phyloP scores from a whole-genome alignment of 2,329 filamentous ascomycete species.

The Fusarium cyanostomum region DNA sequence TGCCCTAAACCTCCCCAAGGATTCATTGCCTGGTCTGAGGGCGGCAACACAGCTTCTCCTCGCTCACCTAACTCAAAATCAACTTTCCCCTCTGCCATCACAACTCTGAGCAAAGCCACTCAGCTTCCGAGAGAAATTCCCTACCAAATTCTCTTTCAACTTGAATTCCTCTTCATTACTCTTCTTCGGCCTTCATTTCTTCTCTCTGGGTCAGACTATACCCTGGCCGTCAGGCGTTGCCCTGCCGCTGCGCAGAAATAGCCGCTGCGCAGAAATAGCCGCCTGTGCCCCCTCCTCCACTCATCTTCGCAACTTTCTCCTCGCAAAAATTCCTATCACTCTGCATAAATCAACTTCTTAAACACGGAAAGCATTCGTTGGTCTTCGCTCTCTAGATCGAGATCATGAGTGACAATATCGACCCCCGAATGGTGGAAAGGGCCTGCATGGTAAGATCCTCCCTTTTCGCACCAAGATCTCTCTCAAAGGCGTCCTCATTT shows the following conservation, averaged over 20 bases:
- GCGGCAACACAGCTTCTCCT: neutral
- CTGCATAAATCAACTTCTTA: neutral
- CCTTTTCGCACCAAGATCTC: neutral
- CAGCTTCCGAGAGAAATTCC: neutral
- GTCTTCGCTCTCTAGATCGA: neutral
- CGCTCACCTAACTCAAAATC: neutral
- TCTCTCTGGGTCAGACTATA: neutral
- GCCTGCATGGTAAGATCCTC: constrained; percentile 34
- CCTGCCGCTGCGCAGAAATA: neutral
- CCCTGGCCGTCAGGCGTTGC: neutral
- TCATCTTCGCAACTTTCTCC: neutral
- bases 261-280: neutral
- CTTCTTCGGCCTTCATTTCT: neutral
- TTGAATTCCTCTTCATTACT: neutral
- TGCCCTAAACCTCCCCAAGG: neutral
- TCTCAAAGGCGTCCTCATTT: neutral
- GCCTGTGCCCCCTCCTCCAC: neutral
- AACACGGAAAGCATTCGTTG: neutral
- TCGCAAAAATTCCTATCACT: neutral
- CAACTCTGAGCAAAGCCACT: neutral
- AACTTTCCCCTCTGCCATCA: neutral
- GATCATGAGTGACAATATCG: constrained; percentile 28
- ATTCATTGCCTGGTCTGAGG: too few species aligned
- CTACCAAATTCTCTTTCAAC: neutral
- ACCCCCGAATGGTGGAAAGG: neutral